Evolutionary conservation across 192 early-diverging fungal species (phyloP).

Genomic region (Umbelopsis sp.): DNA sequence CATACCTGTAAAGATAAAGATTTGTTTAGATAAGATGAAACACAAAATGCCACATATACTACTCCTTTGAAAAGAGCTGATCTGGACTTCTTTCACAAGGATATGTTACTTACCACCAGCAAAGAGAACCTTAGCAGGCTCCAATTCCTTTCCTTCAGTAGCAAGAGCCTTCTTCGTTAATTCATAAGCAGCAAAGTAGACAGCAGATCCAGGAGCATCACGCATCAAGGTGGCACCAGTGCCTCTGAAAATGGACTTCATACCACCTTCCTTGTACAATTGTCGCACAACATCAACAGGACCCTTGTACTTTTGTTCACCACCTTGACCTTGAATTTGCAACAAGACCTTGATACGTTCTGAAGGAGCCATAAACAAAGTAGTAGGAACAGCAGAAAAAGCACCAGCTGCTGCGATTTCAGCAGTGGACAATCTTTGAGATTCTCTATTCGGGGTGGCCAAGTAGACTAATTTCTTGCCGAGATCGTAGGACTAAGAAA

Average conservation of each 20-base stretch:
- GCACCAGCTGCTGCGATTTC: constrained; percentile 90
- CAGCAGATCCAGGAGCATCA: constrained; percentile 92
- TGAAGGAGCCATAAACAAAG: constrained; percentile 91
- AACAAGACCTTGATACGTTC: constrained; percentile 96
- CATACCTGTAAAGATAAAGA: constrained; percentile 55
- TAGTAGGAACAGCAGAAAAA: constrained; percentile 95
- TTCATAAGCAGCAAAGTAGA: constrained; percentile 79
- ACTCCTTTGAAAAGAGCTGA: too few relatives aligned
- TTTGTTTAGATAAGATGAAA: background rate
- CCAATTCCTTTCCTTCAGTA: constrained; percentile 47
- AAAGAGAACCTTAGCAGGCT: constrained; percentile 74
- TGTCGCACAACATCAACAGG: constrained; percentile 85
- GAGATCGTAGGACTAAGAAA: constrained; percentile 66
- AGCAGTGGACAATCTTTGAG: constrained; percentile 62
- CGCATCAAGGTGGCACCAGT: constrained; percentile 92
- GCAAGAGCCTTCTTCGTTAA: constrained; percentile 56
- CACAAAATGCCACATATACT: too few relatives aligned
- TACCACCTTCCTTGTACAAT: constrained; percentile 86
- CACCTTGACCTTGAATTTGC: constrained; percentile 71
- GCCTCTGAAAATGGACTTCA: constrained; percentile 88
- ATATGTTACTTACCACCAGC: constrained; percentile 76
- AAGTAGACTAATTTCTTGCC: constrained; percentile 71
- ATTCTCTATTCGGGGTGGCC: constrained; percentile 57
- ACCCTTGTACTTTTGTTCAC: constrained; percentile 79
- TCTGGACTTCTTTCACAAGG: too few relatives aligned